Evolutionary conservation across 208 protist species (phyloP), one percentile per base, ranked within the genome.

Genomic region (Angomonas desouzai): DNA sequence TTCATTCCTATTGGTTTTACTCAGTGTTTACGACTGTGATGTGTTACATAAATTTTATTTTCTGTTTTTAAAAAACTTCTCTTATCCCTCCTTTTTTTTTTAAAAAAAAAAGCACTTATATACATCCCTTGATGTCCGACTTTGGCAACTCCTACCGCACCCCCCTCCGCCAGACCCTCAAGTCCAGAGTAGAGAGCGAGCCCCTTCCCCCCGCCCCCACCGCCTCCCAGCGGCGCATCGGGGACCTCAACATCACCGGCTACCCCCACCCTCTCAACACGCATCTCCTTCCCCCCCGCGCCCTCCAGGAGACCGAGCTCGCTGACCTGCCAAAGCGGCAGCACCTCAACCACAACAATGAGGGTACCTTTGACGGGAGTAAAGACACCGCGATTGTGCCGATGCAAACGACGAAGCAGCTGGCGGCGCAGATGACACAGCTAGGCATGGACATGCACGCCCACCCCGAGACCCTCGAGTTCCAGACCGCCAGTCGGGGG

Each of bases 221-320:
- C 60, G 38, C 74, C 16, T 62, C 55, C 27, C 75, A 81, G 43
- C 76, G 79, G 25, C 81, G 83, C 1, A 59, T 85, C 25, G 79
- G 75, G 65, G 83, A 90, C 34, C 53, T 88, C n/a, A 78, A 93
- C 72, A 66, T 90, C 61, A 93, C 87, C 10, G 87, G 65, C 20
- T 93, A 80, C 62, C 87, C 87, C 0, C 70, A 64, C 48, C 43
- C 79, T 18, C 29, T 93, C n/a, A 93, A 93, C 60, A 66, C 68
- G 2, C 72, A 63, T 29, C 70, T 77, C 43, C 66, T 88, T 30
- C 82, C 82, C 7, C 60, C 36, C 6, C 70, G 71, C 53, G 51
- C 67, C 1, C 76, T 60, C 18, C 30, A 30, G 36, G 74, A 49
- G 53, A 70, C 53, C 28, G 81, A 87, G 47, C 76, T 83, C 48